Percentiles rank a stretch among this genome's conserved stretches.
Conservation (phyloP, 306 rosid species). For the Dryas octopetala region DNA sequence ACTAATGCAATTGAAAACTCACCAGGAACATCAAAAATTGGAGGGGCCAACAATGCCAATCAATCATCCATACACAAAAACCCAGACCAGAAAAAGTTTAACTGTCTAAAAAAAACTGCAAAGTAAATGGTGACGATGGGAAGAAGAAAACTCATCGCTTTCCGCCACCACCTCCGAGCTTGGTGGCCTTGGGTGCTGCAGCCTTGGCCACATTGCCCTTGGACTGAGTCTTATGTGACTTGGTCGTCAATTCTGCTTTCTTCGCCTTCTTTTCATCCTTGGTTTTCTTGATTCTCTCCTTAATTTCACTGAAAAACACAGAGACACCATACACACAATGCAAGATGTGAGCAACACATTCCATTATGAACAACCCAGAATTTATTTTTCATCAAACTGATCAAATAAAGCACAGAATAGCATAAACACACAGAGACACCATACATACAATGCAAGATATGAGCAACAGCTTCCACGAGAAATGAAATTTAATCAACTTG, state of each 20-base stretch:
- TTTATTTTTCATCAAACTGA: neutral
- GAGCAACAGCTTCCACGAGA: neutral
- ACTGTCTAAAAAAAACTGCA: neutral
- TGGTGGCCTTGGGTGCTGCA: conserved; percentile 44
- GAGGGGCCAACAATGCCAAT: conserved; percentile 20
- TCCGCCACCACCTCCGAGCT: conserved; percentile 58
- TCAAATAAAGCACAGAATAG: neutral
- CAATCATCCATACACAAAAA: conserved; percentile 14
- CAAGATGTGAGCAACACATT: neutral
- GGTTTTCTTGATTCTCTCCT: conserved; percentile 51
- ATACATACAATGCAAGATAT: neutral
- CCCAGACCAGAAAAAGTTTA: neutral
- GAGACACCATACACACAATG: neutral
- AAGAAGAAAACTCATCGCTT: conserved; percentile 35
- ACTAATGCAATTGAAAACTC: conserved; percentile 10
- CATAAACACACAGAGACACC: neutral
- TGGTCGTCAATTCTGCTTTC: conserved; percentile 42
- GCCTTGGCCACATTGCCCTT: conserved; percentile 41
- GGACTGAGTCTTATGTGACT: conserved; percentile 33
- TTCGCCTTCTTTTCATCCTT: conserved; percentile 55
- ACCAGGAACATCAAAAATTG: conserved; percentile 8
- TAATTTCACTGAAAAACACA: conserved; percentile 35
- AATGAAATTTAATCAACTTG: neutral
- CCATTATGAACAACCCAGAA: neutral
- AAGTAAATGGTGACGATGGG: neutral